Base-by-base conservation (phyloP, 768 basidiomycete species). In the Rhodotorula toruloides region DNA sequence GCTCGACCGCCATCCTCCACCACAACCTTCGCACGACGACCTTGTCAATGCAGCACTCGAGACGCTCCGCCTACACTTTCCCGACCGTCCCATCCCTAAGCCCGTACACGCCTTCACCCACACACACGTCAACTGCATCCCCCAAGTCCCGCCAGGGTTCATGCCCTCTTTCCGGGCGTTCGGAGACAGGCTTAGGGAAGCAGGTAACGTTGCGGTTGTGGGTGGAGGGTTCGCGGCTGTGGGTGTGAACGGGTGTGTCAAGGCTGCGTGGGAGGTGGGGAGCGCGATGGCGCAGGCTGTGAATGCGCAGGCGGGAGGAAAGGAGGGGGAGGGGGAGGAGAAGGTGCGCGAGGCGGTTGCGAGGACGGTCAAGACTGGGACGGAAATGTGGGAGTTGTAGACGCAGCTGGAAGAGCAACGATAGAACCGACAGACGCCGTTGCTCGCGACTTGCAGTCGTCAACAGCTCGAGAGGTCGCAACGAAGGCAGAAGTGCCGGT, bases 171-270 rank as follows among this genome's bases (percentile, higher is more conserved):
- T 71, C 29, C 32, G 46, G 0, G 56, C 37, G 27, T 53, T 60
- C 39, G 50, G 43, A 0, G 21, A 13, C 25, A 6, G 66, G 4
- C 47, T 67, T 12, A 4, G 31, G 4, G 21, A 29, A 4, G 63
- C 29, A 4, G 58, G 55, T 10, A 58, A 34, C 22, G 59, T 71
- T 17, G 63, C 43, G 0, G 59, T 71, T 17, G 70, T 61, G 11
- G 70, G 70, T 0, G 70, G 70, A 0, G 70, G 70, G 17, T 59
- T 58, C 39, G 48, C 32, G 0, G 59, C 48, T 1, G 62, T 71
- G 0, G 70, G 70, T 1, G 65, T 67, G 1, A 71, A 71, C 27
- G 70, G 70, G 6, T 60, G 59, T 36, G 65, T 71, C 22, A 67
- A 58, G 60, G 50, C 43, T 1, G 65, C 46, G 16, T 61, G 59